Percentiles rank a stretch among this genome's conserved stretches.
Conservation (phyloP, 306 rosid genomes). For the Cicer arietinum region DNA sequence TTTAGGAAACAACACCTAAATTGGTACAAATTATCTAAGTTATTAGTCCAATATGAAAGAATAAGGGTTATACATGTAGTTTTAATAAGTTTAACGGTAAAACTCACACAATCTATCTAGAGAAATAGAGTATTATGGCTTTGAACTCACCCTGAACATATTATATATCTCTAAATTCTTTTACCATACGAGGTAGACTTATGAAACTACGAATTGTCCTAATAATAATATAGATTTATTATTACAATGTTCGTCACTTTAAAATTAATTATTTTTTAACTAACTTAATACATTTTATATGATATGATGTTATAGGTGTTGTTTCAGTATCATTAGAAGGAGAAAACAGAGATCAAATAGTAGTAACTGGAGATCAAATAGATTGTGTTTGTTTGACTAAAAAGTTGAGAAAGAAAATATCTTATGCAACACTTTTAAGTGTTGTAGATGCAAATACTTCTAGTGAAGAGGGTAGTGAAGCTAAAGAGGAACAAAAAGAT, state of each 20-base stretch:
- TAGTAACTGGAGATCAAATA: slow-evolving; percentile 40
- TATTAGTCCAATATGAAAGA: no score
- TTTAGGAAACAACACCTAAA: no score
- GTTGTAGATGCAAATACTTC: slow-evolving; percentile 23
- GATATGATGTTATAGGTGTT: slow-evolving; percentile 30
- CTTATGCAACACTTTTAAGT: slow-evolving; percentile 29
- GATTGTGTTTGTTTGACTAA: slow-evolving; percentile 48
- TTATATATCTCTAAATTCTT: no score
- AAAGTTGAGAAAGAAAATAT: slow-evolving; percentile 42
- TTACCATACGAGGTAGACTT: no score
- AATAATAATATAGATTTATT: no score
- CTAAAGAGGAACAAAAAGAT: not conserved
- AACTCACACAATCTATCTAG: no score
- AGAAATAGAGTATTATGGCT: no score
- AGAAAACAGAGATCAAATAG: slow-evolving; percentile 36
- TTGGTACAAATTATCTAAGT: no score
- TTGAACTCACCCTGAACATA: no score
- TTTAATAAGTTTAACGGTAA: no score
- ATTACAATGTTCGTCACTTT: not conserved
- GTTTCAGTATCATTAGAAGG: slow-evolving; percentile 44
- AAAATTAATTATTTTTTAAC: not conserved
- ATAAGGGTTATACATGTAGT: no score
- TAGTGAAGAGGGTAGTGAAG: not conserved
- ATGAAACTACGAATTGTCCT: no score
- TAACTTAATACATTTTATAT: not conserved